Evolutionary conservation across 257 asterid species (phyloP).

Genomic region (Solanum sejunctum): DNA sequence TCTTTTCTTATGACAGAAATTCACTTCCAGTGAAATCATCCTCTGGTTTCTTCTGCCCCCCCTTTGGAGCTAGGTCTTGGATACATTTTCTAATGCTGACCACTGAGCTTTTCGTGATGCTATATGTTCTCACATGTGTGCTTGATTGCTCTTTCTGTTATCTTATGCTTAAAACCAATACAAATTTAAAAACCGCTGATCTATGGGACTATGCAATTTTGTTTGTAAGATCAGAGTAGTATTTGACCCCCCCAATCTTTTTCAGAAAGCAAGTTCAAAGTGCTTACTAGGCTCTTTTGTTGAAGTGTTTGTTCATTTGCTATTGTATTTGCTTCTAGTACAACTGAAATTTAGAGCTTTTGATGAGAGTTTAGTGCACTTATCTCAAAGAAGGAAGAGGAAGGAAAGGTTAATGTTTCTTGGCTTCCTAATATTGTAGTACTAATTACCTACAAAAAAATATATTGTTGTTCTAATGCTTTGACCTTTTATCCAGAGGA

Average conservation of each 20-base stretch:
- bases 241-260: background rate
- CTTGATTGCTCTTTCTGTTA: background rate
- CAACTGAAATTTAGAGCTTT: background rate
- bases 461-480: background rate
- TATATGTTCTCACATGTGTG: background rate
- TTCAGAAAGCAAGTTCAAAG: background rate
- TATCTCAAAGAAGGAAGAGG: background rate
- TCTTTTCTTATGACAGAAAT: background rate
- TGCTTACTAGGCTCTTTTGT: background rate
- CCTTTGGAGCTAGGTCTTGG: background rate
- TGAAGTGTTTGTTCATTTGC: background rate
- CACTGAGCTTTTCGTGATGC: background rate
- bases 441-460: background rate
- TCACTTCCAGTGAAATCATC: background rate
- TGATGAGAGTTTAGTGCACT: background rate
- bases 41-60: background rate
- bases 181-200: background rate
- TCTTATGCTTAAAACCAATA: background rate
- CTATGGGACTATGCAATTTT: background rate
- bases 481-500: slow-evolving; percentile 42
- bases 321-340: background rate
- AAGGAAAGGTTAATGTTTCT: background rate
- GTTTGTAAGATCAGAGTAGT: background rate
- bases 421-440: background rate
- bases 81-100: background rate